Evolutionary conservation across 805 yeast genomes (phyloP).

Genomic region (Henningerozyma blattae): DNA sequence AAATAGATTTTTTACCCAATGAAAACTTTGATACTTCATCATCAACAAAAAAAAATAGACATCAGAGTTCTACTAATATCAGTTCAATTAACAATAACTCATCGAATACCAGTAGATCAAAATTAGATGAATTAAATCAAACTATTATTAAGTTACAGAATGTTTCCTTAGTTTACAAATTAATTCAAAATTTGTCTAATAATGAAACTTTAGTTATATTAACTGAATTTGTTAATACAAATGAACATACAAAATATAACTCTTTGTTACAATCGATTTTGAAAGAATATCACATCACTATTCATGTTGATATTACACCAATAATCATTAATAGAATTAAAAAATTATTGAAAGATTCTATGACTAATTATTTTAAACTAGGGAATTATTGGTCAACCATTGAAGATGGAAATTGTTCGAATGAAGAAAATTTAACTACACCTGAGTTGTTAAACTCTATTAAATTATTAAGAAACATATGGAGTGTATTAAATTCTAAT

Average conservation of each 20-base stretch:
- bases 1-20: constrained; percentile 12
- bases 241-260: constrained; percentile 9
- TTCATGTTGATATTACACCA: constrained; percentile 17
- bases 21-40: constrained; percentile 3
- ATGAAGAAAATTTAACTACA: background rate
- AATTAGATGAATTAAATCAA: constrained; percentile 16
- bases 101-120: no score
- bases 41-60: no score
- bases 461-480: constrained; percentile 12
- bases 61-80: background rate
- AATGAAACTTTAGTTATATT: constrained; percentile 11
- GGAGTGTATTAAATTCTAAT: constrained; percentile 6
- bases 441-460: constrained; percentile 22
- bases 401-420: background rate
- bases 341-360: constrained; percentile 18
- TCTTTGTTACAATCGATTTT: constrained; percentile 24
- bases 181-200: constrained; percentile 10
- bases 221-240: constrained; percentile 15
- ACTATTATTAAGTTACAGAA: constrained; percentile 15
- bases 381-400: constrained; percentile 6
- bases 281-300: constrained; percentile 17
- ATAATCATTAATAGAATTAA: constrained; percentile 22
- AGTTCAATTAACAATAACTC: background rate
- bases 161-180: constrained; percentile 8
- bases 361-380: constrained; percentile 23